Evolutionary conservation across 2,329 filamentous ascomycete species (phyloP).

Genomic region (Hypomyces perniciosus): DNA sequence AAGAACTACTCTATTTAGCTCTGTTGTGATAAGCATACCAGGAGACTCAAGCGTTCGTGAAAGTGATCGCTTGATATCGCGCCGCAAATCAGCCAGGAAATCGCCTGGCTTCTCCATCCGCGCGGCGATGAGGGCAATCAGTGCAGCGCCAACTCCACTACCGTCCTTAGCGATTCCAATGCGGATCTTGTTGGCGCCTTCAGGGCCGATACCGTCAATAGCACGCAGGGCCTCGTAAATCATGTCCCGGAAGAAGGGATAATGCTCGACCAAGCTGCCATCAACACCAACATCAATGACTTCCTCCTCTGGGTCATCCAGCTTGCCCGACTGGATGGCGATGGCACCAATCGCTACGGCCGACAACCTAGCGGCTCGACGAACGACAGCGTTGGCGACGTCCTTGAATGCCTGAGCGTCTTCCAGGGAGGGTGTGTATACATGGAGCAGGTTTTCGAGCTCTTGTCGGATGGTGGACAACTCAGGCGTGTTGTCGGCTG

Average conservation of each 20-base stretch:
- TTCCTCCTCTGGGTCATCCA: constrained; percentile 58
- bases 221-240: constrained; percentile 75
- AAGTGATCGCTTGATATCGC: constrained; percentile 32
- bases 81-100: constrained; percentile 36
- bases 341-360: constrained; percentile 84
- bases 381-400: constrained; percentile 76
- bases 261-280: constrained; percentile 90
- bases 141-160: constrained; percentile 73
- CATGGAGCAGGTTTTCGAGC: constrained; percentile 68
- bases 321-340: constrained; percentile 70
- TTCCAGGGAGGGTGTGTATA: constrained; percentile 70
- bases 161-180: constrained; percentile 98
- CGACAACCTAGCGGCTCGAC: constrained; percentile 79
- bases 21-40: constrained; percentile 22
- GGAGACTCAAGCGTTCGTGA: constrained; percentile 23
- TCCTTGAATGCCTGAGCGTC: constrained; percentile 85
- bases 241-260: constrained; percentile 85
- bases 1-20: not conserved
- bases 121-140: constrained; percentile 87
- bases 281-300: constrained; percentile 89
- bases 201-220: constrained; percentile 69
- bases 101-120: constrained; percentile 51
- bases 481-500: constrained; percentile 69
- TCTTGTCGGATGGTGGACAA: constrained; percentile 69
- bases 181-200: constrained; percentile 77